A percentile compares a stretch with the other conserved stretches of the same genome.
Evolutionary conservation across 169 alveolate genomes (phyloP).

Genomic region (Eimeria praecox): DNA sequence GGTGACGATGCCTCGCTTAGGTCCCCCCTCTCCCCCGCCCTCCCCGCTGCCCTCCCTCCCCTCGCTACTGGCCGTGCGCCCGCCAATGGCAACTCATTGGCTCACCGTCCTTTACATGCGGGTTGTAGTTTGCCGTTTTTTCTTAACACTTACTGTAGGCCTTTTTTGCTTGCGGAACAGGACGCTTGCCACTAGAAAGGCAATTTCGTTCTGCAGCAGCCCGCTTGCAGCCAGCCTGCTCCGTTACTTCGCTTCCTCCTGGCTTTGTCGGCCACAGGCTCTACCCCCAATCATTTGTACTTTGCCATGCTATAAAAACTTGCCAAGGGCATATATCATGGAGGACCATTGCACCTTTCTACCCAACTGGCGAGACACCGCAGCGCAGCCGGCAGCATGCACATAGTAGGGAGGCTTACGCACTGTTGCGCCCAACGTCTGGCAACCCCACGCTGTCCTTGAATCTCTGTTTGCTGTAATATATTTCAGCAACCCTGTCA

Average conservation of each 20-base stretch:
- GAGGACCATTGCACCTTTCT: slow-evolving; percentile 70
- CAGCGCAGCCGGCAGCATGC: slow-evolving; percentile 77
- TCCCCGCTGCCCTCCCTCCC: slow-evolving; percentile 79
- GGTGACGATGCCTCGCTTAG: slow-evolving; percentile 43
- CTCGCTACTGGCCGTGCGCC: slow-evolving; percentile 77
- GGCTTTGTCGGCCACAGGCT: slow-evolving; percentile 59
- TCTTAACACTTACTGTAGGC: slow-evolving; percentile 52
- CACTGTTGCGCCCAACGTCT: slow-evolving; percentile 63
- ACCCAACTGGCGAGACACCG: slow-evolving; percentile 69
- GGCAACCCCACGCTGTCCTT: slow-evolving; percentile 57
- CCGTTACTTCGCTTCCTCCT: slow-evolving; percentile 65
- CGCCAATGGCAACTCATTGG: slow-evolving; percentile 37
- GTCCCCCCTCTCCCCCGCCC: slow-evolving; percentile 75
- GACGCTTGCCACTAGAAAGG: slow-evolving; percentile 46
- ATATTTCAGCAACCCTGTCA: slow-evolving; percentile 33
- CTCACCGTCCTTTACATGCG: slow-evolving; percentile 64
- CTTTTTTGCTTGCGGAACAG: slow-evolving; percentile 58
- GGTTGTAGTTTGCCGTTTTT: slow-evolving; percentile 63
- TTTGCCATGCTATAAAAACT: slow-evolving; percentile 36
- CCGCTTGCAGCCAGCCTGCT: slow-evolving; percentile 73
- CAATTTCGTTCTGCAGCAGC: slow-evolving; percentile 67
- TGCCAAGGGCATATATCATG: slow-evolving; percentile 59
- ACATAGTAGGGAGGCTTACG: slow-evolving; percentile 65
- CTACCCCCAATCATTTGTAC: slow-evolving; percentile 36
- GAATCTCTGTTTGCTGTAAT: slow-evolving; percentile 52